Evolutionary conservation across 306 rosid genomes (phyloP).

Genomic region (Prunus mume): DNA sequence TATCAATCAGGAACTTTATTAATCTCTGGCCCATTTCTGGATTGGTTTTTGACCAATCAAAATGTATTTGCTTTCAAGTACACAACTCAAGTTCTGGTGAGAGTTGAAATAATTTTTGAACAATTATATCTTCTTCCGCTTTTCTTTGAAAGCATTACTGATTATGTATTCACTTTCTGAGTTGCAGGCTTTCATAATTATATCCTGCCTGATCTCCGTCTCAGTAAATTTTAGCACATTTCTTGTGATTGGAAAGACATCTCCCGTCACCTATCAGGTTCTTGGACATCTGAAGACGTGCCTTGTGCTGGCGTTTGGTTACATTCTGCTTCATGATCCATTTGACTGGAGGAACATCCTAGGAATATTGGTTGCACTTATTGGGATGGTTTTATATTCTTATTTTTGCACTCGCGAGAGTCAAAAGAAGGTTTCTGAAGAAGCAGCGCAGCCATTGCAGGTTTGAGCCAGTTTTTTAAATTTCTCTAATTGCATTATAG

Average conservation of each 20-base stretch:
- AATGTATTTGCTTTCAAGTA: slow-evolving; percentile 84
- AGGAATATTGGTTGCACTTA: slow-evolving; percentile 73
- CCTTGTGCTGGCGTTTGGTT: slow-evolving; percentile 87
- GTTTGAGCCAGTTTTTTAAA: slow-evolving; percentile 27
- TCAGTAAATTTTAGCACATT: slow-evolving; percentile 97
- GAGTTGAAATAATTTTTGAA: slow-evolving; percentile 23
- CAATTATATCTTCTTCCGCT: neutral
- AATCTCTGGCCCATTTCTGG: slow-evolving; percentile 84
- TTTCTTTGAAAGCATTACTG: slow-evolving; percentile 5
- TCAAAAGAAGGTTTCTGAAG: slow-evolving; percentile 71
- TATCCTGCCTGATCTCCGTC: slow-evolving; percentile 89
- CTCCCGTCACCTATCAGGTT: slow-evolving; percentile 96
- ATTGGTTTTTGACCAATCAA: slow-evolving; percentile 63
- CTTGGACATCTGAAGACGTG: slow-evolving; percentile 97
- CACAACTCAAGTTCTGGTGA: slow-evolving; percentile 91
- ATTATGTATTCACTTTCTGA: slow-evolving; percentile 13
- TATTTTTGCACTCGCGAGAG: slow-evolving; percentile 67
- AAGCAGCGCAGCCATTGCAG: slow-evolving; percentile 56
- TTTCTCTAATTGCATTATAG: neutral
- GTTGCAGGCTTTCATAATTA: slow-evolving; percentile 71
- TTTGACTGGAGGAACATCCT: slow-evolving; percentile 89
- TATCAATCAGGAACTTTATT: slow-evolving; percentile 83
- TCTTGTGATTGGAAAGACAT: slow-evolving; percentile 92
- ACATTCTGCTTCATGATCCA: slow-evolving; percentile 80
- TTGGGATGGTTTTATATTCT: slow-evolving; percentile 89